phyloP scores from a whole-genome alignment of 257 asterid species.

The Solanum pimpinellifolium region DNA sequence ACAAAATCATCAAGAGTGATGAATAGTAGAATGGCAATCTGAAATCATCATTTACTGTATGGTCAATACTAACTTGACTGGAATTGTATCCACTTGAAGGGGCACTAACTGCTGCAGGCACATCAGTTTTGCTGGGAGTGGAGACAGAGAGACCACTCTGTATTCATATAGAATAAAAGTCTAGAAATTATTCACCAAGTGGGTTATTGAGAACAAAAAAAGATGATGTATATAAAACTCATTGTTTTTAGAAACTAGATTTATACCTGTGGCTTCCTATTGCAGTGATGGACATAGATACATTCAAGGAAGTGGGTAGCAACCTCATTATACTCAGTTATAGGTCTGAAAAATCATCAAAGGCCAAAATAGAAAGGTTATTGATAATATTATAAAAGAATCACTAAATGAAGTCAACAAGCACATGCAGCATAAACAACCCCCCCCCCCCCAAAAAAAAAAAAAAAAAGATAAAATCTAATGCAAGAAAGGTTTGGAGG shows the following conservation, averaged over 20 bases:
- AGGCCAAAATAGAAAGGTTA: not conserved
- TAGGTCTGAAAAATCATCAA: constrained; percentile 38
- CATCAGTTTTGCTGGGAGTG: constrained; percentile 7
- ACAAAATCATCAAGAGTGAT: not conserved
- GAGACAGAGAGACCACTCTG: constrained; percentile 30
- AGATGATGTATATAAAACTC: not conserved
- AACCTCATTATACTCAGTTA: constrained; percentile 61
- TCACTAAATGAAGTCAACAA: not conserved
- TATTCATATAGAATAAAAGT: constrained; percentile 1
- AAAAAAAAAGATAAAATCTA: not conserved
- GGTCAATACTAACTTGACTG: constrained; percentile 38
- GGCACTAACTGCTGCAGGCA: constrained; percentile 8
- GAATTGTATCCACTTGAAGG: constrained; percentile 20
- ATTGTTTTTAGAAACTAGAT: not conserved
- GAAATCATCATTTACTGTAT: not conserved
- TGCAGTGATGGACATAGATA: constrained; percentile 42
- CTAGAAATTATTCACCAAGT: not conserved
- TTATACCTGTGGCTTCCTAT: constrained; percentile 40
- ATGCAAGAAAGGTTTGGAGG: not conserved
- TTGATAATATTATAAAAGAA: not conserved
- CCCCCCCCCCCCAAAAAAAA: no score
- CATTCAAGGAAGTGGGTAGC: constrained; percentile 74
- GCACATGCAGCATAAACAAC: not conserved
- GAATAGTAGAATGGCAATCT: not conserved
- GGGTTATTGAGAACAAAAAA: not conserved